These are phyloP conservation scores for Starmerella davenportii DNA, from an alignment of 805 yeast species.

Conservation along the genomic window DNA sequence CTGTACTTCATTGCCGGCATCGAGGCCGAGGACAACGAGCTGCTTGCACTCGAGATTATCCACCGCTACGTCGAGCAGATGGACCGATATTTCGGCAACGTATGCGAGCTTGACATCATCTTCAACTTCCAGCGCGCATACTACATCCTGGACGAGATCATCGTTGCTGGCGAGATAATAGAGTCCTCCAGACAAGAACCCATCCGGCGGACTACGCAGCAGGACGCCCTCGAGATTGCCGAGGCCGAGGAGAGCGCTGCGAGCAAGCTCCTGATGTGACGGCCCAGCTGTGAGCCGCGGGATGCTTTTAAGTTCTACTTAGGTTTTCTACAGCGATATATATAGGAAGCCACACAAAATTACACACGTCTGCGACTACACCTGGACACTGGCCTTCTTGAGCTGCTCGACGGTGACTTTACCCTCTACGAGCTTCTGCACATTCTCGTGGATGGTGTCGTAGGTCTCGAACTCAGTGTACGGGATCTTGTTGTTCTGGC, in stretches of 20 bases:
- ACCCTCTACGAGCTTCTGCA: conserved; percentile 36
- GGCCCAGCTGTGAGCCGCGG: background rate
- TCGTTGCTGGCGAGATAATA: conserved; percentile 73
- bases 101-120: conserved; percentile 89
- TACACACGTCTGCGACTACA: too few relatives aligned
- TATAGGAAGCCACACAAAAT: too few relatives aligned
- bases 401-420: conserved; percentile 17
- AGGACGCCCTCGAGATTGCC: conserved; percentile 69
- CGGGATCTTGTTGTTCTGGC: conserved; percentile 63
- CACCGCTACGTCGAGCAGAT: conserved; percentile 91
- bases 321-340: too few relatives aligned
- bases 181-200: conserved; percentile 73
- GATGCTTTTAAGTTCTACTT: too few relatives aligned
- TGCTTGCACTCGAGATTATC: conserved; percentile 65
- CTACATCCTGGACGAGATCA: conserved; percentile 72
- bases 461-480: conserved; percentile 68
- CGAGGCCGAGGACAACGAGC: conserved; percentile 68
- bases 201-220: conserved; percentile 55
- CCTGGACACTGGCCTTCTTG: too few relatives aligned
- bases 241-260: conserved; percentile 38
- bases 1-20: conserved; percentile 78
- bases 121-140: conserved; percentile 92
- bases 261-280: conserved; percentile 11
- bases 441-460: conserved; percentile 48
- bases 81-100: conserved; percentile 91